phyloP scores from a whole-genome alignment of 1,284 basidiomycete genomes.

The Tilletiopsis washingtonensis region DNA sequence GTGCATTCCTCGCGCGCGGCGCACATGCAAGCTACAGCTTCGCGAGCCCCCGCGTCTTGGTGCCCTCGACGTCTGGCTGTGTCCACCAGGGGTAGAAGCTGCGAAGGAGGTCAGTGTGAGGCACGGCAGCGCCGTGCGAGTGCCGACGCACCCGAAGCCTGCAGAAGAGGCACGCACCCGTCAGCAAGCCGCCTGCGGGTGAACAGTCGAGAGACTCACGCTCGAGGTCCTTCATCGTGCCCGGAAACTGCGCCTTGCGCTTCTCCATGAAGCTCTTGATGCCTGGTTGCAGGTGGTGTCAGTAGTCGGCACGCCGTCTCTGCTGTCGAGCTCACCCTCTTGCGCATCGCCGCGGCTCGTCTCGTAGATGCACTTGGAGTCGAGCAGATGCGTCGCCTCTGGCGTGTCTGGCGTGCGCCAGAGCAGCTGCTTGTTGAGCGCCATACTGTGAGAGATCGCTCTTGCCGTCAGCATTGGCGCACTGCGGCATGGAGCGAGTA shows the following conservation, averaged over 20 bases:
- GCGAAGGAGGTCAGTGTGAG: conserved; percentile 5
- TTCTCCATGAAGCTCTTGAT: conserved; percentile 33
- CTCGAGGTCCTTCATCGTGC: conserved; percentile 21
- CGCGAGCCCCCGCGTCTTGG: background rate
- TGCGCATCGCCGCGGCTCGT: conserved; percentile 18
- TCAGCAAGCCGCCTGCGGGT: background rate
- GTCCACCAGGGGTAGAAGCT: conserved; percentile 36
- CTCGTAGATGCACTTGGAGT: conserved; percentile 24
- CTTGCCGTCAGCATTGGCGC: no score
- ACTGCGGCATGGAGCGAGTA: no score
- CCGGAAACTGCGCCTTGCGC: conserved; percentile 17
- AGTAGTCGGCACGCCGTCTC: no score
- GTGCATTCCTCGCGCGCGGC: no score
- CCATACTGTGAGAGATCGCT: no score
- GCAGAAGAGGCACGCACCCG: background rate
- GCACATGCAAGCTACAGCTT: no score
- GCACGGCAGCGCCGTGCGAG: background rate
- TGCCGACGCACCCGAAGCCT: background rate
- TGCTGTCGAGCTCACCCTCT: conserved; percentile 29
- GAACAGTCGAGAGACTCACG: background rate
- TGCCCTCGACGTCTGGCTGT: conserved; percentile 16
- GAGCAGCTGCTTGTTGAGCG: conserved; percentile 28
- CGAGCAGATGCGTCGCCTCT: conserved; percentile 29
- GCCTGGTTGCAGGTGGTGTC: no score
- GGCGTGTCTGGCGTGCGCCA: conserved; percentile 19